Percentiles rank a stretch among this genome's conserved stretches.
phyloP scores from a whole-genome alignment of 805 yeast genomes.

The Yarrowia sp. region DNA sequence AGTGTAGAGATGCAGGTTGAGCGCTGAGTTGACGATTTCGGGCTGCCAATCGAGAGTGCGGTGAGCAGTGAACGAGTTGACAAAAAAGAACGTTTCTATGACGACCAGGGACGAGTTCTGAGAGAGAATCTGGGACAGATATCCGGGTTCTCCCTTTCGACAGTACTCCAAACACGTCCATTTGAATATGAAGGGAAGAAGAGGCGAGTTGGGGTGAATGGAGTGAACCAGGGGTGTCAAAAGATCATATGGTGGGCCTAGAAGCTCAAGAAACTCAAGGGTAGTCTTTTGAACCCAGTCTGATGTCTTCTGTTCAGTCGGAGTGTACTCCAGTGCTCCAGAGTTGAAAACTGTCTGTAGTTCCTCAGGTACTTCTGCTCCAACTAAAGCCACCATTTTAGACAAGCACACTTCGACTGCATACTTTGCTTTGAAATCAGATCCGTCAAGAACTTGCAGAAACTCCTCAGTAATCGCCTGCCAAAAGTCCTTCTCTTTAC shows the following conservation, averaged over 20 bases:
- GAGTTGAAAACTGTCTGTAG: not conserved
- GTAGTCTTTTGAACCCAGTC: conserved; percentile 7
- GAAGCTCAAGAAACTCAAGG: not conserved
- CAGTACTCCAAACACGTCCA: conserved; percentile 23
- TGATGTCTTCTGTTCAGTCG: not conserved
- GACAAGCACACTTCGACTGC: conserved; percentile 8
- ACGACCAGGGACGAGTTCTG: not conserved
- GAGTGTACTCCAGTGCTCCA: not conserved
- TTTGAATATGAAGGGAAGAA: conserved; percentile 11
- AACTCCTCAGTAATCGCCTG: not conserved
- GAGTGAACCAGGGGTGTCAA: too few relatives aligned
- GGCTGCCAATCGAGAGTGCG: conserved; percentile 12
- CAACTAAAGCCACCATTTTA: not conserved
- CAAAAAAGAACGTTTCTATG: conserved; percentile 10
- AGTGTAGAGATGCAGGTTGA: conserved; percentile 2
- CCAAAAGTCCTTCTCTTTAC: not conserved
- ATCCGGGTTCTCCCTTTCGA: not conserved
- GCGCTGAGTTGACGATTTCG: not conserved
- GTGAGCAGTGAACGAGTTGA: conserved; percentile 1
- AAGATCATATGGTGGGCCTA: not conserved
- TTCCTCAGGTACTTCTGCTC: not conserved
- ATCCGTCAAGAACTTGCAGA: not conserved
- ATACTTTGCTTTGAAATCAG: not conserved
- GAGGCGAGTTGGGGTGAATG: not conserved
- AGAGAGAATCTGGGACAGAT: not conserved